These are phyloP conservation scores for Metrosideros polymorpha DNA, from an alignment of 441 rosid species.

Conservation along the genomic window DNA sequence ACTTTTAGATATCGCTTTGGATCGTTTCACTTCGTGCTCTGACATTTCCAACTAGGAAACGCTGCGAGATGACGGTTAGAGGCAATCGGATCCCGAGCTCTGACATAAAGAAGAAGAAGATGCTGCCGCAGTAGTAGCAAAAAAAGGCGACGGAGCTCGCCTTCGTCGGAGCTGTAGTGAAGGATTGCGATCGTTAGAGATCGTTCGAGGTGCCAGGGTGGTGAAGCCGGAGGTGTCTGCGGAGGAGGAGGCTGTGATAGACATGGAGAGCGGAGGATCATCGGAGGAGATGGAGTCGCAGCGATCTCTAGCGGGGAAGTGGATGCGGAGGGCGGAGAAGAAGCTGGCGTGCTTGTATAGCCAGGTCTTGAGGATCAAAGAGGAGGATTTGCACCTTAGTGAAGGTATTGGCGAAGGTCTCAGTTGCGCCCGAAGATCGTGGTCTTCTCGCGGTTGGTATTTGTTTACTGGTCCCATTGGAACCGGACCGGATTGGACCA, in stretches of 20 bases:
- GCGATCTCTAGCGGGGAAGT: neutral
- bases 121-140: neutral
- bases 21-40: neutral
- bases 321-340: neutral
- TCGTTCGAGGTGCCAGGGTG: neutral
- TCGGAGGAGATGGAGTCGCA: neutral
- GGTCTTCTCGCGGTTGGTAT: too few relatives aligned
- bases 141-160: neutral
- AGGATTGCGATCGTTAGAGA: neutral
- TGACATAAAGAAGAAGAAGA: neutral
- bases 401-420: neutral
- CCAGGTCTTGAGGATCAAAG: conserved; percentile 4
- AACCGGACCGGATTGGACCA: too few relatives aligned
- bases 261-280: conserved; percentile 3
- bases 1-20: neutral
- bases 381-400: conserved; percentile 7
- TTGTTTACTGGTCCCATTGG: too few relatives aligned
- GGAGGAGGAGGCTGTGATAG: neutral
- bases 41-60: neutral
- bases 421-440: too few relatives aligned
- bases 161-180: neutral
- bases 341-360: neutral
- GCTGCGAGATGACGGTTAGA: neutral
- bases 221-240: neutral
- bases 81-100: neutral